Evolutionary conservation across 257 asterid species (phyloP).

Genomic region (Coffea eugenioides): DNA sequence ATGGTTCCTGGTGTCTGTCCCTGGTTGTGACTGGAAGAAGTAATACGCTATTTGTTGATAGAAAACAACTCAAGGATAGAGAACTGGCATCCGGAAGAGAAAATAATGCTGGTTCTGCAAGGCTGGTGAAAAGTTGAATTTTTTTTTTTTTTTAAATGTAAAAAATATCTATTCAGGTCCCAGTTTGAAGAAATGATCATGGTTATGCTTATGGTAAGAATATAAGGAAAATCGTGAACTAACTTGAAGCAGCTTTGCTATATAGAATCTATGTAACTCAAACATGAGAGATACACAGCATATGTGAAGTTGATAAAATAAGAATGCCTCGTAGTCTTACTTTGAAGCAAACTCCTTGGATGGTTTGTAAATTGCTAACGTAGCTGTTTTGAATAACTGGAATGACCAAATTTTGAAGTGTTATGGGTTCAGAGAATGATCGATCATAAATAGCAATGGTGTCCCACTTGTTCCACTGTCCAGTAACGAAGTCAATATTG

Average conservation of each 20-base stretch:
- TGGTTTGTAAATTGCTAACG: background rate
- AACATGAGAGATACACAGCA: background rate
- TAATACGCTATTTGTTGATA: too few species aligned
- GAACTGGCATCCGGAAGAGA: background rate
- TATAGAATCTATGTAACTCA: background rate
- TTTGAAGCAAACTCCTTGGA: background rate
- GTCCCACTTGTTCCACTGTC: background rate
- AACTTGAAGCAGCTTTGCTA: background rate
- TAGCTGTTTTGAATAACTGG: background rate
- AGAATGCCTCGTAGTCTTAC: background rate
- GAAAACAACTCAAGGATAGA: background rate
- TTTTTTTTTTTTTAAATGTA: background rate
- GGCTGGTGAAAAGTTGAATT: background rate
- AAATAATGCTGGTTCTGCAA: background rate
- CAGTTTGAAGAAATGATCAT: background rate
- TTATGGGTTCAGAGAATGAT: background rate
- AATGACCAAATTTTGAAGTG: background rate
- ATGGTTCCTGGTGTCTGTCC: background rate
- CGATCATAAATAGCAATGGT: background rate
- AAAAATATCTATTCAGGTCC: background rate
- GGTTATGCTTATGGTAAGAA: background rate
- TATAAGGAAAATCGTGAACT: background rate
- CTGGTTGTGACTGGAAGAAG: background rate
- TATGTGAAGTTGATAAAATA: background rate
- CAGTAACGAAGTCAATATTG: background rate